These are phyloP conservation scores for Paramecium sexaurelia DNA, from an alignment of 73 alveolate species.

Conservation along the genomic window DNA sequence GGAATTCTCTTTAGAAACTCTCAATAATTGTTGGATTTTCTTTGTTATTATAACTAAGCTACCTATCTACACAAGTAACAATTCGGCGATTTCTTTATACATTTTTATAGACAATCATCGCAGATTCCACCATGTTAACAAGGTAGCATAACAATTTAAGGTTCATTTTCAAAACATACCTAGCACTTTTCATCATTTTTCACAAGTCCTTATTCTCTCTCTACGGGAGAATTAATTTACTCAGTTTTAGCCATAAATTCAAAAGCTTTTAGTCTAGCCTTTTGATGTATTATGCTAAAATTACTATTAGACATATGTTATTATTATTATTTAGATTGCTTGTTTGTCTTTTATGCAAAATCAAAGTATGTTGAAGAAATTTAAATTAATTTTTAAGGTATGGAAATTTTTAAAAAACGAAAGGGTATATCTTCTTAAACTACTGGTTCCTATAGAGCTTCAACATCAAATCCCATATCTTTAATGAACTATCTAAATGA, in stretches of 20 bases:
- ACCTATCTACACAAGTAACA: conserved; percentile 35
- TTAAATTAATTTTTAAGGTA: conserved; percentile 10
- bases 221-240: conserved; percentile 38
- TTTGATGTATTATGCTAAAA: neutral
- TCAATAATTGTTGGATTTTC: neutral
- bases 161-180: conserved; percentile 29
- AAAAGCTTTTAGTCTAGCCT: conserved; percentile 30
- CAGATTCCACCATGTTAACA: conserved; percentile 60
- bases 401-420: neutral
- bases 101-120: neutral
- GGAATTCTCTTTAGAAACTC: neutral
- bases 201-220: neutral
- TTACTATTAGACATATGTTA: neutral
- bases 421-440: neutral
- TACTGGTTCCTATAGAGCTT: neutral
- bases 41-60: neutral
- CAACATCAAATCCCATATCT: conserved; percentile 21
- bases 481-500: neutral
- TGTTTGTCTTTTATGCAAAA: neutral
- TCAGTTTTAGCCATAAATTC: conserved; percentile 58
- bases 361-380: conserved; percentile 50
- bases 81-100: neutral
- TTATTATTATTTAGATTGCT: neutral
- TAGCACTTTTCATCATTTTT: conserved; percentile 18
- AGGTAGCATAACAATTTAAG: conserved; percentile 15